Base-by-base conservation (phyloP, 2,329 filamentous ascomycete species). In the Paecilomyces formosus region DNA sequence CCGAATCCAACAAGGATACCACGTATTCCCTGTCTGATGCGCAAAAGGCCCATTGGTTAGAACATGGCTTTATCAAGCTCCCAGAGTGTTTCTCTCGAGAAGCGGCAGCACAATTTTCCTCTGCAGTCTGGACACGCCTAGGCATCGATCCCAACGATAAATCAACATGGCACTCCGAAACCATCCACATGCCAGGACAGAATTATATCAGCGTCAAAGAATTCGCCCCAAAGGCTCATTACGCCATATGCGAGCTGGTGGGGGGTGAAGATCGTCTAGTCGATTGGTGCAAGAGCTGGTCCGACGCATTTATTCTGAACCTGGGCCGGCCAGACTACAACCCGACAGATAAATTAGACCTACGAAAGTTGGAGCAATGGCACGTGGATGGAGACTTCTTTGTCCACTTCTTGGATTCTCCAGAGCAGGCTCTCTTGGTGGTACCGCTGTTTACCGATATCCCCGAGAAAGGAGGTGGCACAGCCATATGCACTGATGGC, bases 301-400 rank as follows among this genome's bases (percentile, higher is more conserved):
- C 79, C 62, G 87, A 89, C 73, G 80, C 81, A 3, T 80, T 89
- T 58, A 89, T 89, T 65, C 85, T 89, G 49, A 89, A 89, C 70
- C 78, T 89, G 7, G 87, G 87, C 12, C 83, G 79, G 1, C 68
- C 78, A 0, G 79, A 81, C 55, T 75, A 75, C 54, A 81, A 83
- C 39, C 39, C 39, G 18, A 18, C 39, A 60, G 79, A 81, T 4
- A 77, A 76, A 55, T 76, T 80, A 2, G 71, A 77, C 35, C 84
- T 84, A 0, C 76, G 79, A 55, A 78, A 83, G 0, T 73, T 88
- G 22, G 66, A 76, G 7, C 77, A 77, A 22, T 89, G 87, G 86
- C 87, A 89, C 70, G 84, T 88, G 18, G 86, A 89, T 70, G 86
- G 87, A 8, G 86, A 89, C 64, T 89, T 88, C 70, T 89, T 89